These are phyloP conservation scores for Tetramitus jugosus DNA, from an alignment of 208 protist species.

Conservation along the genomic window DNA sequence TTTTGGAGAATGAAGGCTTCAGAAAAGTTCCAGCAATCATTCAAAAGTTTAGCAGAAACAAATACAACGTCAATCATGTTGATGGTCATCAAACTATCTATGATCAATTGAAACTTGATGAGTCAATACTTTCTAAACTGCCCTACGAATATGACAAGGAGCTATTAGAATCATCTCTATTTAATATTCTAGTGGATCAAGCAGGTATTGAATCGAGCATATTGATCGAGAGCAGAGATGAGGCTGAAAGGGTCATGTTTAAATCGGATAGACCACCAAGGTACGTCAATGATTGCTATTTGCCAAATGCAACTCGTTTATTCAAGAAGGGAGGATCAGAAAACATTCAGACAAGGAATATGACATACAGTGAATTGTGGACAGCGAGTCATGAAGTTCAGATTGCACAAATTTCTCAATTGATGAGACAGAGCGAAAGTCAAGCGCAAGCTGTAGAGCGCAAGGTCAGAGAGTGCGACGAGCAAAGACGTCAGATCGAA, in stretches of 20 bases:
- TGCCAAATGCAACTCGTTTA: background rate
- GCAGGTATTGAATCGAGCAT: background rate
- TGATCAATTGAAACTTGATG: no score
- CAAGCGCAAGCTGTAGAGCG: no score
- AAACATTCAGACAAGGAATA: background rate
- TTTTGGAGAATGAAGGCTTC: background rate
- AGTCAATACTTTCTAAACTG: no score
- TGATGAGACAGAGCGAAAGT: no score
- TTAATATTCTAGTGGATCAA: conserved; percentile 10
- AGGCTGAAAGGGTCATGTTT: background rate
- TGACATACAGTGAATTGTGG: background rate
- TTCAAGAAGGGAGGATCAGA: background rate
- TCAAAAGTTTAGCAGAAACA: background rate
- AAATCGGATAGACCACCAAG: background rate
- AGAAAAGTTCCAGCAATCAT: background rate
- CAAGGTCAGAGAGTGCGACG: no score
- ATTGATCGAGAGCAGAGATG: background rate
- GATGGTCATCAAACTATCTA: no score
- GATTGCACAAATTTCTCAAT: no score
- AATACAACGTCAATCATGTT: background rate
- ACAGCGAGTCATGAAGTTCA: background rate
- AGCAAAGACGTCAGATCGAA: no score
- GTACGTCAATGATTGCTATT: background rate
- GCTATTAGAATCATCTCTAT: background rate
- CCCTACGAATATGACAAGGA: no score